Base-by-base conservation (phyloP, 1,284 basidiomycete genomes). In the Fistulina hepatica region DNA sequence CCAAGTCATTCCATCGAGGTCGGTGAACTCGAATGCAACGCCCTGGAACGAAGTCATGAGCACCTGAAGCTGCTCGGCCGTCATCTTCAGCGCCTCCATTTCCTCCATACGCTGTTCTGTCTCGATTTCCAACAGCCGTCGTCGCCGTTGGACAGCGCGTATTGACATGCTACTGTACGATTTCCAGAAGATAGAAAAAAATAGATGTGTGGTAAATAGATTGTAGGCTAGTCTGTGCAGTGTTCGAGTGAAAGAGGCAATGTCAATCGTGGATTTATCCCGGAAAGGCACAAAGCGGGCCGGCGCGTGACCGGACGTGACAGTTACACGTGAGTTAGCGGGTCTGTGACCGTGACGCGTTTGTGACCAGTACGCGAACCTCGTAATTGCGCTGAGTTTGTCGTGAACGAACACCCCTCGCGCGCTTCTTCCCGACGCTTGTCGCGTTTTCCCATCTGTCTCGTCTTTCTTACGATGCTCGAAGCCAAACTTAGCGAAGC, bases 401-500 rank as follows among this genome's bases (percentile, higher is more conserved):
- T 16, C 28, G 28, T 19, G 28, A n/a, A 31, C n/a, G 8, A n/a
- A 17, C 15, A n/a, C 41, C 30, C 41, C 37, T 43, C 35, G 40
- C 35, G 24, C 35, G 17, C 31, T 31, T 31, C 21, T 43, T 20
- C 40, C 42, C 33, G 31, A 36, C 46, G 40, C 41, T 31, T 31
- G 15, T 19, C 13, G 10, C 39, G 31, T 44, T 41, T 45, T 40
- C 35, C 41, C 44, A 44, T 35, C 31, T 36, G 44, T 38, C 44
- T 44, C 42, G 35, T 43, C 41, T 28, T 19, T 30, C 42, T 32
- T 52, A 65, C 48, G 44, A 93, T 94, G 90, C 73, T 93, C 48
- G 90, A 93, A 79, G 90, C 90, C 15, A 83, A 82, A 57, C 73
- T 94, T 37, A 67, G 73, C 45, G 81, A 90, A 60, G 89, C 90